phyloP scores from a whole-genome alignment of 1,284 basidiomycete species.

The Irpex lacteus region DNA sequence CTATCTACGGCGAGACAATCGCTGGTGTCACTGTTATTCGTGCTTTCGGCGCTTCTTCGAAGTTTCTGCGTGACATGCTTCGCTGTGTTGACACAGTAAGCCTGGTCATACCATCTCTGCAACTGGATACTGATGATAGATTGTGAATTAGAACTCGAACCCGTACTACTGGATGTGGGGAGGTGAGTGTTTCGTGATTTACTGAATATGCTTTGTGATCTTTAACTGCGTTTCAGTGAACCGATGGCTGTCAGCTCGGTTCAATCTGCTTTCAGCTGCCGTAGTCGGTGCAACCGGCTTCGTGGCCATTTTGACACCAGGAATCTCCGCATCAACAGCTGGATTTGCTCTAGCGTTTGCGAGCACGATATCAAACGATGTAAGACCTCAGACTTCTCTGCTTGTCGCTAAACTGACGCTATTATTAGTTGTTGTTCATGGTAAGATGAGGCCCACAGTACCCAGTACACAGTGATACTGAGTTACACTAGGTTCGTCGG shows the following conservation, averaged over 20 bases:
- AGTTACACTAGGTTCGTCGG: slow-evolving; percentile 44
- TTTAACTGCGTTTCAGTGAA: slow-evolving; percentile 48
- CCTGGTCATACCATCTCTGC: slow-evolving; percentile 11
- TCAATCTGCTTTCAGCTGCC: slow-evolving; percentile 75
- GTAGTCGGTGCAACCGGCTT: slow-evolving; percentile 74
- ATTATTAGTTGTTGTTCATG: slow-evolving; percentile 47
- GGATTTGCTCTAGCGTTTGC: slow-evolving; percentile 87
- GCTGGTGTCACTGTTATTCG: slow-evolving; percentile 86
- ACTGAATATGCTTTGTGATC: not conserved
- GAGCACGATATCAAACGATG: slow-evolving; percentile 68
- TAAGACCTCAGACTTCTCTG: slow-evolving; percentile 37
- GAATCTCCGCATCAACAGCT: slow-evolving; percentile 74
- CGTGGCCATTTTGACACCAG: slow-evolving; percentile 66
- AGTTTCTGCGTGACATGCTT: slow-evolving; percentile 86
- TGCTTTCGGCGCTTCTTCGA: slow-evolving; percentile 76
- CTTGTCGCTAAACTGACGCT: slow-evolving; percentile 17
- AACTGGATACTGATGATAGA: not conserved
- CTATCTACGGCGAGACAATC: slow-evolving; percentile 89
- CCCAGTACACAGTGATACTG: not conserved
- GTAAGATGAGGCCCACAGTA: slow-evolving; percentile 19
- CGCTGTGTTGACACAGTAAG: slow-evolving; percentile 78
- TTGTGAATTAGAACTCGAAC: slow-evolving; percentile 57
- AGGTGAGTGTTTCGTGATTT: slow-evolving; percentile 46
- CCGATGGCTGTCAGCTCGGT: slow-evolving; percentile 78
- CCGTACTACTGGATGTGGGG: slow-evolving; percentile 90